Base-by-base conservation (phyloP, 345 rosid genomes). In the Lepidium sativum region DNA sequence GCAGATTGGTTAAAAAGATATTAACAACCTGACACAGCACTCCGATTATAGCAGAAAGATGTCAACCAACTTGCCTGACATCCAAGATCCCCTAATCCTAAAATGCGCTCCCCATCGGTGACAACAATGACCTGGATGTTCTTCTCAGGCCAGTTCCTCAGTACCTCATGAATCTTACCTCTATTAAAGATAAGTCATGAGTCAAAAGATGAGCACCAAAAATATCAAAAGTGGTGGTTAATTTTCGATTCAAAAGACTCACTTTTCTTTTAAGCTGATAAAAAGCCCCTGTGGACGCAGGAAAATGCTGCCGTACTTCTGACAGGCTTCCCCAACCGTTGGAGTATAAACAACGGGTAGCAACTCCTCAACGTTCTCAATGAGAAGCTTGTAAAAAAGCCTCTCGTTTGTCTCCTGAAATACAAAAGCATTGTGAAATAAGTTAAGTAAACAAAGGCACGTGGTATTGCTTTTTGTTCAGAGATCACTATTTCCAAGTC, bases 261-360 rank as follows among this genome's bases (percentile, higher is more conserved):
- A 92, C 98, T 87, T 92, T 67, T 92, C 98, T 68, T 85, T 83
- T 78, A 92, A 82, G 75, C 98, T 92, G 77, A 89, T 89, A 65
- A 82, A 92, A 51, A 92, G 96, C 50, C 97, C 98, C 78, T 92
- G 98, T 65, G 98, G 98, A 52, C 97, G 97, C 69, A 84, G 74
- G 67, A 87, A 92, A 80, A 92, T 92, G 82, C 97, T 89, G 18
- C 98, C 98, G 55, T 92, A 92, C 73, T 89, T 89, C 78, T 89
- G 97, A 84, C 97, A 92, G 67, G 98, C 98, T 78, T 92, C 96
- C 50, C 98, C 98, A 55, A 92, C 98, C 2, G 98, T 92, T 16
- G 97, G 98, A 71, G 98, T 92, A 73, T 92, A 92, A 74, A 92
- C 85, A 68, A 92, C 82, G 2, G 98, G 98, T 29, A 87, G 89